Evolutionary conservation across 176 grass and related monocot species (phyloP).

Genomic region (Saccharum spontaneum): DNA sequence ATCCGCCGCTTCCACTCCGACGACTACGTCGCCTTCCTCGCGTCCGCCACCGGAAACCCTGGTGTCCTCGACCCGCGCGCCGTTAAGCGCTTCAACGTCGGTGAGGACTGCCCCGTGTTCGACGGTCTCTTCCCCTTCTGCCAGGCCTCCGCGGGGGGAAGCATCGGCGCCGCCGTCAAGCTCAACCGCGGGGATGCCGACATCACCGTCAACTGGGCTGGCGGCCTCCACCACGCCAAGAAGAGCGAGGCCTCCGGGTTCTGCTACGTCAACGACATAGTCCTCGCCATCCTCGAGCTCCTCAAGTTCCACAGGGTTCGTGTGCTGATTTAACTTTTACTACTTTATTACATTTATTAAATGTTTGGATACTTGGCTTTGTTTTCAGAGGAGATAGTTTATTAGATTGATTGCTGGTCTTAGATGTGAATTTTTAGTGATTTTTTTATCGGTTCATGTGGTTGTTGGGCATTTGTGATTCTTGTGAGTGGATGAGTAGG

Average conservation of each 20-base stretch:
- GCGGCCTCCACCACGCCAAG: slow-evolving; percentile 90
- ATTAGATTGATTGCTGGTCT: slow-evolving; percentile 2
- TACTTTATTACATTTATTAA: neutral
- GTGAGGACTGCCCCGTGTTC: slow-evolving; percentile 92
- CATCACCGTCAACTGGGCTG: slow-evolving; percentile 89
- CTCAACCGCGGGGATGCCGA: slow-evolving; percentile 80
- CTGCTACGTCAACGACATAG: slow-evolving; percentile 91
- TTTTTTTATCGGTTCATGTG: neutral
- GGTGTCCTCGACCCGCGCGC: slow-evolving; percentile 30
- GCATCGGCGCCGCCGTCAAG: slow-evolving; percentile 86
- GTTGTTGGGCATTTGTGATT: neutral
- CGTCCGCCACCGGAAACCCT: slow-evolving; percentile 48
- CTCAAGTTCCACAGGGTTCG: slow-evolving; percentile 79
- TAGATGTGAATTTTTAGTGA: neutral
- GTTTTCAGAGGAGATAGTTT: neutral
- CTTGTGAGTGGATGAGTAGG: neutral
- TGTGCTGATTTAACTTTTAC: neutral
- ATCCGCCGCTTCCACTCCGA: slow-evolving; percentile 83
- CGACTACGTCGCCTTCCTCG: slow-evolving; percentile 73
- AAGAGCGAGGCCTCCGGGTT: slow-evolving; percentile 87
- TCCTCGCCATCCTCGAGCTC: slow-evolving; percentile 88
- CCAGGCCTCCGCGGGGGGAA: slow-evolving; percentile 72
- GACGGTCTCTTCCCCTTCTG: slow-evolving; percentile 86
- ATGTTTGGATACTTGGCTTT: neutral
- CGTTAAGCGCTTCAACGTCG: slow-evolving; percentile 82